A percentile compares a stretch with the other conserved stretches of the same genome.
Evolutionary conservation across 257 asterid genomes (phyloP).

Genomic region (Salvia rosmarinus): DNA sequence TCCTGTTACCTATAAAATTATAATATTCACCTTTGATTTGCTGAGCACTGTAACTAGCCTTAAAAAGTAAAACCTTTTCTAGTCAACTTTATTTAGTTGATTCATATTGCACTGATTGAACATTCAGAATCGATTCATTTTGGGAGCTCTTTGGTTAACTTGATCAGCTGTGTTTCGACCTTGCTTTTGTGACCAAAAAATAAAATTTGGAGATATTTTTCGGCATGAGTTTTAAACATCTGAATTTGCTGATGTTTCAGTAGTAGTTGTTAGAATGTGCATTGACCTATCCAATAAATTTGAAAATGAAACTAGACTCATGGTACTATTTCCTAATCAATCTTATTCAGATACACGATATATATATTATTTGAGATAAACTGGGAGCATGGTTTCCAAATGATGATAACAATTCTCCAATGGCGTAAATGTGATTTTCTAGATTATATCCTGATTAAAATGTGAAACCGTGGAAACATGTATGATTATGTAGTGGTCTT

Average conservation of each 20-base stretch:
- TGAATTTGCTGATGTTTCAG: neutral
- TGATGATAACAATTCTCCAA: constrained; percentile 16
- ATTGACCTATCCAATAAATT: neutral
- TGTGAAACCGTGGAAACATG: constrained; percentile 14
- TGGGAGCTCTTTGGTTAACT: constrained; percentile 2
- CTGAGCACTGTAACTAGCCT: neutral
- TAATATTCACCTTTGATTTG: neutral
- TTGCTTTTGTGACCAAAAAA: neutral
- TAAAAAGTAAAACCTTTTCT: neutral
- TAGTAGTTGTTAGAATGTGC: neutral
- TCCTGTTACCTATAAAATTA: neutral
- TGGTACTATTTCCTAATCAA: constrained; percentile 2
- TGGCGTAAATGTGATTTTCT: neutral
- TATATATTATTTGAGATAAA: neutral
- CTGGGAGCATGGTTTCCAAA: constrained; percentile 12
- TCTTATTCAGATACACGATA: neutral
- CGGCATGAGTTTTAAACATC: neutral
- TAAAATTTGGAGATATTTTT: constrained; percentile 14
- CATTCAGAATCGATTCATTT: neutral
- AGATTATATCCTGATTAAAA: constrained; percentile 22
- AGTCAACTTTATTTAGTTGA: neutral
- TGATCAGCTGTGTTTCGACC: neutral
- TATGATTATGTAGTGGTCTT: constrained; percentile 12
- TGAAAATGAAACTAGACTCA: too few relatives aligned
- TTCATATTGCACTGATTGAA: neutral